These are phyloP conservation scores for Candida michaelii DNA, from an alignment of 805 yeast species.

Conservation along the genomic window DNA sequence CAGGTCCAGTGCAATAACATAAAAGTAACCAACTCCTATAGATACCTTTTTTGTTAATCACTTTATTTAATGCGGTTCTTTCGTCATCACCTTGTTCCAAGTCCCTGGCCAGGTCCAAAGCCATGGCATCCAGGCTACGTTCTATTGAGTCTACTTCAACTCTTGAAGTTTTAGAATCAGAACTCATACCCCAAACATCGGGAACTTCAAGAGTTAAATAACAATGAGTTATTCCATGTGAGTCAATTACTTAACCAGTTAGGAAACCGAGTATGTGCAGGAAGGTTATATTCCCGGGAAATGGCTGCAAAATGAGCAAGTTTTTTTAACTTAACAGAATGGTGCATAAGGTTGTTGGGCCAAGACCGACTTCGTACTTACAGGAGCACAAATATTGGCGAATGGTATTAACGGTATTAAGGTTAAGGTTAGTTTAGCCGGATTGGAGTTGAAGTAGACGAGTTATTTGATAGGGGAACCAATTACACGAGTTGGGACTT, in stretches of 20 bases:
- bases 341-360: not conserved
- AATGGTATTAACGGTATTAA: too few relatives aligned
- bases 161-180: too few relatives aligned
- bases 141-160: not conserved
- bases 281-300: not conserved
- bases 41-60: conserved; percentile 1
- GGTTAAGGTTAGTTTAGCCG: too few relatives aligned
- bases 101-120: too few relatives aligned
- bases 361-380: too few relatives aligned
- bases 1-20: conserved; percentile 44
- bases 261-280: not conserved
- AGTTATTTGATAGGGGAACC: too few relatives aligned
- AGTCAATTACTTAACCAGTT: conserved; percentile 1
- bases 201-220: too few relatives aligned
- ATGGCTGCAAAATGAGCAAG: conserved; percentile 3
- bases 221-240: too few relatives aligned
- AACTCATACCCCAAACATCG: too few relatives aligned
- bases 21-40: conserved; percentile 35
- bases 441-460: too few relatives aligned
- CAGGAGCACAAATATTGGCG: too few relatives aligned
- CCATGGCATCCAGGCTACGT: not conserved
- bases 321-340: not conserved
- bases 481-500: too few relatives aligned
- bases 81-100: conserved; percentile 9
- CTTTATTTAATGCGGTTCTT: not conserved